Evolutionary conservation across 2,329 filamentous ascomycete species (phyloP).

Genomic region (Lomentospora prolificans): DNA sequence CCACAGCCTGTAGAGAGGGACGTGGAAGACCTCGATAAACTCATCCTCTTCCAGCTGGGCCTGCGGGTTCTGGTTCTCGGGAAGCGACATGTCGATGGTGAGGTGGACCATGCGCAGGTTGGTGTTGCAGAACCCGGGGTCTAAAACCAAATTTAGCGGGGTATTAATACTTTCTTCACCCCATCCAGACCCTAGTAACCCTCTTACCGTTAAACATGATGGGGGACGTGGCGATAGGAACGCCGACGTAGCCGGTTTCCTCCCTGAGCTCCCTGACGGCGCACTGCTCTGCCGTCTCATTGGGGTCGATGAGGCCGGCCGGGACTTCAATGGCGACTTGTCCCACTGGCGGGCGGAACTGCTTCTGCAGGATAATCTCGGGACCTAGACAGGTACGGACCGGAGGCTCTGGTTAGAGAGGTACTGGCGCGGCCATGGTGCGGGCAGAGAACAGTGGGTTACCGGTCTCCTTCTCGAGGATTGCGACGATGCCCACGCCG

Average conservation of each 20-base stretch:
- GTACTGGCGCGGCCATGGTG: too few species aligned
- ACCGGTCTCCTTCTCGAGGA: slow-evolving; percentile 47
- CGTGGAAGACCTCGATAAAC: slow-evolving; percentile 70
- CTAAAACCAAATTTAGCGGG: slow-evolving; percentile 17
- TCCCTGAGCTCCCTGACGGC: slow-evolving; percentile 56
- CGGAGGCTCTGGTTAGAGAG: too few species aligned
- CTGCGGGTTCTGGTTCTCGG: slow-evolving; percentile 59
- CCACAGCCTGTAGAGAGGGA: slow-evolving; percentile 55
- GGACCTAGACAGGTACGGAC: slow-evolving; percentile 22
- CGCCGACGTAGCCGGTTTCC: slow-evolving; percentile 56
- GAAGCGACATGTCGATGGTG: slow-evolving; percentile 56
- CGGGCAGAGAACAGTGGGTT: too few species aligned
- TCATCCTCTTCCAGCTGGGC: slow-evolving; percentile 69
- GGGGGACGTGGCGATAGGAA: slow-evolving; percentile 45
- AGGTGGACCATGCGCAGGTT: slow-evolving; percentile 64
- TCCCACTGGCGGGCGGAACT: slow-evolving; percentile 54
- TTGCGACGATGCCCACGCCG: slow-evolving; percentile 63
- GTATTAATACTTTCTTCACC: background rate
- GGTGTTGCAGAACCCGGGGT: slow-evolving; percentile 57
- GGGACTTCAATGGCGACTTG: slow-evolving; percentile 53
- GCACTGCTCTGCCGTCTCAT: slow-evolving; percentile 50
- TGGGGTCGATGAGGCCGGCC: slow-evolving; percentile 52
- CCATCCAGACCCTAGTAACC: too few species aligned
- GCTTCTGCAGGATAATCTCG: slow-evolving; percentile 55
- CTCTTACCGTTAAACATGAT: slow-evolving; percentile 54